A percentile compares a stretch with the other conserved stretches of the same genome.
Conservation (phyloP, 139 green algal species). For the Marvania coccoides region DNA sequence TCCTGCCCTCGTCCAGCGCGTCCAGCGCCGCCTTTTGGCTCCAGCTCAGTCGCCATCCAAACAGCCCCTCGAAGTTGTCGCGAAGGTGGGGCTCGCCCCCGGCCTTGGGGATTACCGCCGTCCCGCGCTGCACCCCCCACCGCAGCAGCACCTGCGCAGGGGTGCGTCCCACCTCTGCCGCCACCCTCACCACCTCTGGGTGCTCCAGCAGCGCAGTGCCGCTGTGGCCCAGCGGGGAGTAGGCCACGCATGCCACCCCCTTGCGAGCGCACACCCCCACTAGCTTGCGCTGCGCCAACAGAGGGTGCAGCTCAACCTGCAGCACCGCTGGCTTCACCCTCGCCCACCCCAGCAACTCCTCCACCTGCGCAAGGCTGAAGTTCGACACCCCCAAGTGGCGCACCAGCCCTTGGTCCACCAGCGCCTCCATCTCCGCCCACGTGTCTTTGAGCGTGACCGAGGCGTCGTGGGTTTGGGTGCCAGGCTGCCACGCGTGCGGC, state of each 20-base stretch:
- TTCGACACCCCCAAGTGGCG: slow-evolving; percentile 51
- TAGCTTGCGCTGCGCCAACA: slow-evolving; percentile 64
- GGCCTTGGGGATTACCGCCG: slow-evolving; percentile 62
- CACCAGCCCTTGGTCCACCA: slow-evolving; percentile 49
- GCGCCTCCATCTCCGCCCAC: slow-evolving; percentile 53
- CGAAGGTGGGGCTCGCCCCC: slow-evolving; percentile 27
- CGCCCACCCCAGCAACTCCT: slow-evolving; percentile 48
- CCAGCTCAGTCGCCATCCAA: slow-evolving; percentile 39
- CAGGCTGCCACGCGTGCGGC: slow-evolving; percentile 60
- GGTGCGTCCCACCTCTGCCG: slow-evolving; percentile 43
- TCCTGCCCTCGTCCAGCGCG: slow-evolving; percentile 32
- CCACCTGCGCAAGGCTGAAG: slow-evolving; percentile 45
- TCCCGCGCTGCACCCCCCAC: slow-evolving; percentile 81
- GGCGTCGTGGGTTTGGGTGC: slow-evolving; percentile 25
- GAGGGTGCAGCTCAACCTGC: slow-evolving; percentile 78
- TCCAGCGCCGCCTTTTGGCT: slow-evolving; percentile 56
- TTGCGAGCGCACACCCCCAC: slow-evolving; percentile 60
- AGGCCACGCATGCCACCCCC: slow-evolving; percentile 63
- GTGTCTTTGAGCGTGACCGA: slow-evolving; percentile 46
- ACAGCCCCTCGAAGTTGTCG: slow-evolving; percentile 46
- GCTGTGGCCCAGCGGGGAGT: slow-evolving; percentile 49
- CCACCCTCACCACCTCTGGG: slow-evolving; percentile 35
- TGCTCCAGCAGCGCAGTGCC: slow-evolving; percentile 32
- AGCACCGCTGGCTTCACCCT: slow-evolving; percentile 63
- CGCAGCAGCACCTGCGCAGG: slow-evolving; percentile 62